Base-by-base conservation (phyloP, 176 grass and related monocot genomes). In the Cenchrus purpureus region DNA sequence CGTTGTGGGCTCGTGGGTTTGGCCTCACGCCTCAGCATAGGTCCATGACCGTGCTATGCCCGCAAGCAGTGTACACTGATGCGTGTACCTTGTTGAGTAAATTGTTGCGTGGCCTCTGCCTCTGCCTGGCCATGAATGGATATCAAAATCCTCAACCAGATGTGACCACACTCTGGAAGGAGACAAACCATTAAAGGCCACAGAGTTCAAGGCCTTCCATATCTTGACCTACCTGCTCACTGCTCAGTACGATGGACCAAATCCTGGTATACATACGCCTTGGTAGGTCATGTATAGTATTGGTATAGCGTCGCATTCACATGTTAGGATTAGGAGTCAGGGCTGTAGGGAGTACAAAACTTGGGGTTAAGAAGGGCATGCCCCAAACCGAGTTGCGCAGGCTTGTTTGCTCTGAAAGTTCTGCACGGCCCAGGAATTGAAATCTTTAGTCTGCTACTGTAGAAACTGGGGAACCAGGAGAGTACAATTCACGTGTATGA, bases 101-200 rank as follows among this genome's bases (percentile, higher is more conserved):
- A 84, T 91, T 71, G 76, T 77, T 87, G 76, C 63, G 64, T 77
- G 81, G 76, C 54, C 69, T 84, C 85, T 87, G 79, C 73, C 40
- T 79, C 59, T 84, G 89, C 84, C 52, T 87, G 80, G 53, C 60
- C 69, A 84, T 63, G 89, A 87, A 87, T 87, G 81, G 81, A 78
- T 91, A 84, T 81, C 89, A 91, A 91, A 87, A 91, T 87, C 85
- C 81, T 84, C 85, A 85, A 85, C 76, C 68, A 66, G 87, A 92
- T 88, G 90, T 92, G 92, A 92, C 92, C 59, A 86, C 68, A 90
- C 92, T 88, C 78, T 85, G 86, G 34, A n/a, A 61, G 79, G 73
- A 80, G 77, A 92, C 89, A 94, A 92, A 67, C 57, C 84, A 92
- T 94, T 94, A 60, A 92, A 90, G 69, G 65, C 81, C 78, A 82